A percentile compares a stretch with the other conserved stretches of the same genome.
Evolutionary conservation across 2,329 filamentous ascomycete species (phyloP).

Genomic region (Ceratocystis cubensis): DNA sequence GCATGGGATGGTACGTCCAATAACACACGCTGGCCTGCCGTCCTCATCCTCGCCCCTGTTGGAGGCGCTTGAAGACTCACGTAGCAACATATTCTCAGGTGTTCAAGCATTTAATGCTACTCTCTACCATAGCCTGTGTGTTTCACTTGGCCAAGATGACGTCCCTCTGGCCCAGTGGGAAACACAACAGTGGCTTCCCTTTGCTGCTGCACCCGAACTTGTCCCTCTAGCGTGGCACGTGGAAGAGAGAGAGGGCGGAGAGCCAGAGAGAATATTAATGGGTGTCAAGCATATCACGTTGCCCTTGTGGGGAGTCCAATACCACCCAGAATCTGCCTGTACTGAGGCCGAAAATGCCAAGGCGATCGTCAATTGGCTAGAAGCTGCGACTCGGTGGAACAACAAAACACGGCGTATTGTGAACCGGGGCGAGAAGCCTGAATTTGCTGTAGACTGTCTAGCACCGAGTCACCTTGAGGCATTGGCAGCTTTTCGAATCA

Average conservation of each 20-base stretch:
- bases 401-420: conserved; percentile 23
- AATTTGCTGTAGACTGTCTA: conserved; percentile 7
- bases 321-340: conserved; percentile 81
- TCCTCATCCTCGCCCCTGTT: not conserved
- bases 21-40: conserved; percentile 38
- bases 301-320: conserved; percentile 80
- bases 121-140: conserved; percentile 58
- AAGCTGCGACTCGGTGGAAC: conserved; percentile 50
- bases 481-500: not conserved
- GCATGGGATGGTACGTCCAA: conserved; percentile 65
- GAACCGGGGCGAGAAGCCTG: not conserved
- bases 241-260: conserved; percentile 31
- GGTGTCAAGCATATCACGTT: conserved; percentile 52
- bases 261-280: conserved; percentile 55
- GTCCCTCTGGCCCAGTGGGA: conserved; percentile 30
- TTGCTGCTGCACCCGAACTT: conserved; percentile 31
- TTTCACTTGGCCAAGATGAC: conserved; percentile 40
- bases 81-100: conserved; percentile 50
- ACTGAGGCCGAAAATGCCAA: conserved; percentile 54
- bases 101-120: conserved; percentile 54
- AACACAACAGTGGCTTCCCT: conserved; percentile 31
- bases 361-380: conserved; percentile 67
- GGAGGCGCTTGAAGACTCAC: conserved; percentile 22
- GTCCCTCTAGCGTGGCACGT: conserved; percentile 52
- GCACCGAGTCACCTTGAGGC: conserved; percentile 10